Evolutionary conservation across 805 yeast species (phyloP), one percentile per base, ranked within the genome.

Genomic region (Hanseniaspora vineae): DNA sequence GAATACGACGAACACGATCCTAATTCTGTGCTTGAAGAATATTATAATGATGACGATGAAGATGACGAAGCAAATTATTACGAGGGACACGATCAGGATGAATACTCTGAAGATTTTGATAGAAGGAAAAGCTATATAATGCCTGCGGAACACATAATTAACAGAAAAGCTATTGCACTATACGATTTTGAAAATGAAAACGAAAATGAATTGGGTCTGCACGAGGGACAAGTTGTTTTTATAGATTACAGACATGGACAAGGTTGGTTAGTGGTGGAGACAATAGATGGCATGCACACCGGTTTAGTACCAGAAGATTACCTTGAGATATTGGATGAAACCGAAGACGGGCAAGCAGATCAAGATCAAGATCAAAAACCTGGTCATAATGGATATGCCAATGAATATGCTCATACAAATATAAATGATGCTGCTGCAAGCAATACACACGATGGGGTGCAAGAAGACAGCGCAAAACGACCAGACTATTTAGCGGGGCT

Each of bases 281-380:
- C 58, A 51, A 89, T 55, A 19, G 54, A 51, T 18, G 54, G 60
- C 17, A 56, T 62, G 1, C 55, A 55, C 52, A 84, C 94, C 12
- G 98, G 98, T 1, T 74, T 92, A 46, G 95, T 92, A 6, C 98
- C 98, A 1, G 95, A 89, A 58, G 96, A 85, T 57, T 92, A 89
- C 58, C 96, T 92, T 31, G 82, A 84, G 46, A 59, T 73, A 43
- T 35, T 68, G 17, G 51, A 52, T 9, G 53, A 50, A 23, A 48
- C 51, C 13, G 48, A 45, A 14, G 54, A 47, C 14, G 50, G 47
- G 3, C 48, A 52, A 3, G 55, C 52, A 29, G 49, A 49, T 17
- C 33, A 46, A 37, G 55, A 52, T 15, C 45, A 49, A 14, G 55
- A 50, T 15, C 58, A 55, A 2, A 60, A 56, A 14, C n/a, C n/a